These are phyloP conservation scores for Bipolaris bicolor DNA, from an alignment of 2,329 filamentous ascomycete genomes.

Conservation along the genomic window DNA sequence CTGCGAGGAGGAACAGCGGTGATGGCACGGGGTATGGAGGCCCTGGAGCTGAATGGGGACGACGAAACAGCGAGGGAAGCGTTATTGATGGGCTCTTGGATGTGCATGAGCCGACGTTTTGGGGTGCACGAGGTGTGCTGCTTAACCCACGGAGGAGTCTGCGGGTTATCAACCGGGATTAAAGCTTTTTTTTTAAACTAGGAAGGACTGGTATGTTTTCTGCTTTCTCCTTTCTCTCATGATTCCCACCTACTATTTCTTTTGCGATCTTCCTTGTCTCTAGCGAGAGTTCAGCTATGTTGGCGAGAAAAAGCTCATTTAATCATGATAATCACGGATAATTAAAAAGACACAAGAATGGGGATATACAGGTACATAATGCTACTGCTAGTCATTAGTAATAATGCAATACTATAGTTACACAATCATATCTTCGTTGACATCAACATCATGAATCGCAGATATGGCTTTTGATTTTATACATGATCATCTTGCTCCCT, in stretches of 20 bases:
- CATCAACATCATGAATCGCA: background rate
- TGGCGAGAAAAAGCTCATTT: too few relatives aligned
- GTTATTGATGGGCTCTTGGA: constrained; percentile 64
- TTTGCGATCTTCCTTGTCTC: background rate
- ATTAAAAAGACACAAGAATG: too few relatives aligned
- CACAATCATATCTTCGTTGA: too few relatives aligned
- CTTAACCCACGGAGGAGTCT: constrained; percentile 71
- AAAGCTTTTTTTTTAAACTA: background rate
- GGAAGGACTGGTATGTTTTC: background rate
- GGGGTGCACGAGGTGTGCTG: constrained; percentile 64
- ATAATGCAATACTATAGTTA: too few relatives aligned
- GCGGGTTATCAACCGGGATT: constrained; percentile 69
- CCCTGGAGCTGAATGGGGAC: constrained; percentile 31
- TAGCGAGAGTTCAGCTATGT: too few relatives aligned
- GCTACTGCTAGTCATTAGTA: too few relatives aligned
- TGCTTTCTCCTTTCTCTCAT: background rate
- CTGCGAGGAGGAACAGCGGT: constrained; percentile 17
- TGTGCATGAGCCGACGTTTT: constrained; percentile 72
- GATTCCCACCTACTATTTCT: background rate
- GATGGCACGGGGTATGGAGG: constrained; percentile 27
- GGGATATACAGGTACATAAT: too few relatives aligned
- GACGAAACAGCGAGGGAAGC: constrained; percentile 54
- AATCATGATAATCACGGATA: too few relatives aligned
- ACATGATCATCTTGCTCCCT: background rate
- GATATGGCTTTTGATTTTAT: background rate